Base-by-base conservation (phyloP, 2,329 filamentous ascomycete species). In the Alternaria sp. region DNA sequence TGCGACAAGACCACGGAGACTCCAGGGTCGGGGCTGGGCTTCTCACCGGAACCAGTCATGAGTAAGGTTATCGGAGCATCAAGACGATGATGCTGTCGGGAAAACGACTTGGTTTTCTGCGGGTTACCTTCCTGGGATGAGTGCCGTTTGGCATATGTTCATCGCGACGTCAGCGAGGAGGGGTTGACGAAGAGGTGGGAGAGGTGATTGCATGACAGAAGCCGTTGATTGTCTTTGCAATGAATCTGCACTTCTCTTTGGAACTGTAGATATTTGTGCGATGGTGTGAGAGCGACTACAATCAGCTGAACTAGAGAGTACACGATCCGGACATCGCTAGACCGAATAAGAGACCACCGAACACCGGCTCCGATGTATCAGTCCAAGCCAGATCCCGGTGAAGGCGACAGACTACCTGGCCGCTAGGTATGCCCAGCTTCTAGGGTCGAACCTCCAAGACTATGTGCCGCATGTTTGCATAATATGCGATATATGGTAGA, bases 1-100 rank as follows among this genome's bases (percentile, higher is more conserved):
- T 57, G 52, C 54, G 62, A 71, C 65, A 70, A 69, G 67, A 67
- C 61, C 46, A 49, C 57, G 48, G 60, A 60, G 54, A 60, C 54
- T 61, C 59, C 54, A 54, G 55, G 44, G 22, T 59, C 49, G 20
- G 45, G 56, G 56, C 59, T 57, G 54, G 59, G 55, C 36, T n/a
- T 53, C 43, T 56, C 34, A 59, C 59, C 63, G 65, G 66, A 62
- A 56, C 48, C 49, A 57, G 34, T 38, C 34, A 60, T 54, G 58
- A 68, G 55, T 62, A 58, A 54, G 56, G 56, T 3, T 16, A 22
- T 48, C 18, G 30, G 40, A 46, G 32, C 18, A 22, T 53, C 27
- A 28, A 44, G 20, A 32, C 30, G 22, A 27, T 18, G 30, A 18
- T 32, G 32, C n/a, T 9, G 32, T 28, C 7, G 43, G 57, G 62